Evolutionary conservation across 2,329 filamentous ascomycete genomes (phyloP).

Genomic region (Neocucurbitaria cava): DNA sequence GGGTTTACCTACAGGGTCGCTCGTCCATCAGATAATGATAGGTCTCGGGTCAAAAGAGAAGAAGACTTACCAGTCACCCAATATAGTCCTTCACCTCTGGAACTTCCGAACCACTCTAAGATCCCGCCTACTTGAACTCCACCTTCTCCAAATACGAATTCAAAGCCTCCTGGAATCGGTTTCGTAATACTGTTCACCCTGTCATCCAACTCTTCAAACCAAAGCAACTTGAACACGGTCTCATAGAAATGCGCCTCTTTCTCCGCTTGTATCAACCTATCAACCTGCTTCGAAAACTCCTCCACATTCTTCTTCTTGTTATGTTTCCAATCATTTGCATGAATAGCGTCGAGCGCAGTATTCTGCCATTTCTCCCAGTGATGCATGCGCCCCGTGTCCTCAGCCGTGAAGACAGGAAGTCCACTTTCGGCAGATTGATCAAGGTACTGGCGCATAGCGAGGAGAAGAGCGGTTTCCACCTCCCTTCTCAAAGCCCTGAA

Average conservation of each 20-base stretch:
- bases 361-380: conserved; percentile 39
- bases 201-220: conserved; percentile 34
- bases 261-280: conserved; percentile 25
- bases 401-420: conserved; percentile 27
- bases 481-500: conserved; percentile 28
- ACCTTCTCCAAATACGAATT: conserved; percentile 31
- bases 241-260: conserved; percentile 32
- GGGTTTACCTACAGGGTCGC: conserved; percentile 39
- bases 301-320: conserved; percentile 40
- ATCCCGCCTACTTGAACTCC: conserved; percentile 22
- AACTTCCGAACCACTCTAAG: conserved; percentile 36
- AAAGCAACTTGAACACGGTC: conserved; percentile 28
- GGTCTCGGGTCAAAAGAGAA: background rate
- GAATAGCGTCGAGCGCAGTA: conserved; percentile 31
- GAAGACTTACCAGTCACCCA: conserved; percentile 36
- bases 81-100: conserved; percentile 35
- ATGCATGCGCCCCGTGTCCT: conserved; percentile 15
- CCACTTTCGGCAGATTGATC: conserved; percentile 40
- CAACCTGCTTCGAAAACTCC: conserved; percentile 35
- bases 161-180: conserved; percentile 28
- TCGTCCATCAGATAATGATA: background rate
- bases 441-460: conserved; percentile 38
- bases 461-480: conserved; percentile 32
- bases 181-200: conserved; percentile 28
- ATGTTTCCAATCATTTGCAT: conserved; percentile 34